Evolutionary conservation across 164 flowering plant genomes (phyloP).

Genomic region (Sextonia rubra): DNA sequence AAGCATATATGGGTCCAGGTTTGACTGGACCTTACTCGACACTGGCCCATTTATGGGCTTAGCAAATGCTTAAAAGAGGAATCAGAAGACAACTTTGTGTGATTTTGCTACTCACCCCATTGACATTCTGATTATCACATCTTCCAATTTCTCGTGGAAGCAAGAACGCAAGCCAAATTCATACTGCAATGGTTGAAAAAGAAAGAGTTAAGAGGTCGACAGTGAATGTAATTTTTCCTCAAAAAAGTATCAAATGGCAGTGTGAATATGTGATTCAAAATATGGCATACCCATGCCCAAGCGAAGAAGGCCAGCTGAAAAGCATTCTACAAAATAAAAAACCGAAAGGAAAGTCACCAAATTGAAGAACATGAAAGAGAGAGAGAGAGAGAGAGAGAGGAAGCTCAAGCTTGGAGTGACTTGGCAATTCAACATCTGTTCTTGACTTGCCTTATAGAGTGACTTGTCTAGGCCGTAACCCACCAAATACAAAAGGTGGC

Average conservation of each 20-base stretch:
- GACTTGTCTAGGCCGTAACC: too few species aligned
- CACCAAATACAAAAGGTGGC: too few species aligned
- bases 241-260: not conserved
- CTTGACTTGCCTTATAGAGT: too few species aligned
- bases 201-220: not conserved
- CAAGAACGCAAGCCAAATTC: slow-evolving; percentile 62
- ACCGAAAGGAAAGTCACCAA: not conserved
- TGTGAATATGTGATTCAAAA: not conserved
- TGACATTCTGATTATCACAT: slow-evolving; percentile 50
- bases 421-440: too few species aligned
- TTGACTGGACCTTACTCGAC: too few species aligned
- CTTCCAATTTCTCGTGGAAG: slow-evolving; percentile 46
- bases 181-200: slow-evolving; percentile 30
- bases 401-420: too few species aligned
- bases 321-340: slow-evolving; percentile 50
- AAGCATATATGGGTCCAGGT: too few species aligned
- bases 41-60: too few species aligned
- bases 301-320: slow-evolving; percentile 83
- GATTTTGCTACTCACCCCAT: slow-evolving; percentile 47
- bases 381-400: not conserved
- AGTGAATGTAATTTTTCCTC: not conserved
- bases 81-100: not conserved
- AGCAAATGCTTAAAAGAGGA: not conserved
- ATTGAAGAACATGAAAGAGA: not conserved
- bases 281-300: slow-evolving; percentile 65